Base-by-base conservation (phyloP, 768 basidiomycete species). In the Psilocybe subaeruginosa region DNA sequence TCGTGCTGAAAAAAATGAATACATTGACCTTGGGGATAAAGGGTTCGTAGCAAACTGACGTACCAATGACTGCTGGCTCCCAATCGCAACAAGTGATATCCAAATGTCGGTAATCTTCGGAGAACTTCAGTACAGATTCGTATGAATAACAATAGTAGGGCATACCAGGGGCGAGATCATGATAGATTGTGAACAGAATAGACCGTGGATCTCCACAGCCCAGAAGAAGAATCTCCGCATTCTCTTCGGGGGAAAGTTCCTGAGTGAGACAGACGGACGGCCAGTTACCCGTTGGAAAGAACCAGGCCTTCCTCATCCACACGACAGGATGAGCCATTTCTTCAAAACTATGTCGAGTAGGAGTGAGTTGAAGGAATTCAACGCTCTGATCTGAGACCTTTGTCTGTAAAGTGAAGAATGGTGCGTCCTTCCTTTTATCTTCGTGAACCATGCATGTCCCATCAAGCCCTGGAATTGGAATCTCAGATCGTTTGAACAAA, bases 261-360 rank as follows among this genome's bases (percentile, higher is more conserved):
- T 80, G 72, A 3, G 82, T 81, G 12, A 88, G 71, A 48, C 74
- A 80, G 3, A 82, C 71, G 4, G 87, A 80, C 3, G 84, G 76
- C 0, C 86, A 87, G 66, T 87, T 87, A 35, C 87, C 86, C 12
- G 85, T 73, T 2, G 85, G 80, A 68, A 87, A 87, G 73, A 85
- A 88, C 60, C 78, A 83, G 2, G 70, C 70, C 62, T 76, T 78
- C 9, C 72, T 76, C 2, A 77, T 80, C 77, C 78, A 82, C n/a
- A 72, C 62, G 3, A 82, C 59, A 3, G 79, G 76, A 52, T 81
- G 78, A 3, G 80, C 71, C 83, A 86, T 82, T 60, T 33, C 12
- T 16, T 35, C n/a, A 33, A 19, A 16, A 16, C 29, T 8, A 48
- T 6, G 7, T 17, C 16, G 31, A 33, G 33, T 35, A 2, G 7